phyloP scores from a whole-genome alignment of 805 yeast species.

The Sugiyamaella floridensis region DNA sequence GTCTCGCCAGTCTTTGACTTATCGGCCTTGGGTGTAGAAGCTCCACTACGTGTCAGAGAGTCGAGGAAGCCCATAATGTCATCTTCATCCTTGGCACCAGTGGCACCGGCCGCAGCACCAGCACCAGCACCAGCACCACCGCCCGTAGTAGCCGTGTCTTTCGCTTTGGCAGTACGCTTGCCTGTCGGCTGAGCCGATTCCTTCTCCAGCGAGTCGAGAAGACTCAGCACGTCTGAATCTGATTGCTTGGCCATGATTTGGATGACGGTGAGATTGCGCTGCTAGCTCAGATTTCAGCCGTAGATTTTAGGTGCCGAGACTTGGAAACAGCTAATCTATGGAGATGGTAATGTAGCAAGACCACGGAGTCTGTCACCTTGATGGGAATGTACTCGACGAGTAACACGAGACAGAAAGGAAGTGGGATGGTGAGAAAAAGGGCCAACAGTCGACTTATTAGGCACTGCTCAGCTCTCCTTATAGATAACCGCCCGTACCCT shows the following conservation, averaged over 20 bases:
- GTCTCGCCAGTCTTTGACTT: constrained; percentile 15
- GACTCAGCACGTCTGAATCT: constrained; percentile 32
- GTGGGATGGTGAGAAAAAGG: neutral
- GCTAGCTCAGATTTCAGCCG: too few relatives aligned
- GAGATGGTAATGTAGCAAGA: too few relatives aligned
- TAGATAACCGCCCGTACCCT: too few relatives aligned
- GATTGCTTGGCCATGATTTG: constrained; percentile 3
- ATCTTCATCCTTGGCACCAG: constrained; percentile 26
- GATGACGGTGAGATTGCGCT: too few relatives aligned
- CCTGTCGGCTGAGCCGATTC: constrained; percentile 5
- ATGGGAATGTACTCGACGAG: too few relatives aligned
- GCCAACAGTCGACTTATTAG: too few relatives aligned
- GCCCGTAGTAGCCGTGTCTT: constrained; percentile 7
- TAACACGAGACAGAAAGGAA: neutral
- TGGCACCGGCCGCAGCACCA: neutral
- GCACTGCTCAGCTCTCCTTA: too few relatives aligned
- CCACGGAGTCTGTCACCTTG: neutral
- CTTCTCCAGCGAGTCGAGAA: constrained; percentile 34
- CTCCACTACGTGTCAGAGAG: constrained; percentile 28
- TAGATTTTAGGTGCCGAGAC: too few relatives aligned
- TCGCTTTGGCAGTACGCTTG: constrained; percentile 16
- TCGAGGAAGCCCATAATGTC: constrained; percentile 39
- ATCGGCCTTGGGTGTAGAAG: constrained; percentile 12
- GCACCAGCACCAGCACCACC: neutral
- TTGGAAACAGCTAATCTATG: too few relatives aligned